Evolutionary conservation across 345 rosid genomes (phyloP).

Genomic region (Geranium brycei): DNA sequence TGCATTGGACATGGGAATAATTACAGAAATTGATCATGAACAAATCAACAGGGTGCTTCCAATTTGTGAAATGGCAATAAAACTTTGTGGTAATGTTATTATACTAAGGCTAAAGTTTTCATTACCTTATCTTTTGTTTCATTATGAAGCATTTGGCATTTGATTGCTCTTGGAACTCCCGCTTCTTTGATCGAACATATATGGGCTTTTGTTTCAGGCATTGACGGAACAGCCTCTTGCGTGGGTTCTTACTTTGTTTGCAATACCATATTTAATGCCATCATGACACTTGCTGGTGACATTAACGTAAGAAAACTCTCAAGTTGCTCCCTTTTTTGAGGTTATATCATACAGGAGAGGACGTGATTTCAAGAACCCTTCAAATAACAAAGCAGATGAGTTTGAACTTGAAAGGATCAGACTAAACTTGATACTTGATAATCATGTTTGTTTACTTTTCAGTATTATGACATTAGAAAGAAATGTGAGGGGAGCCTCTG

Average conservation of each 20-base stretch:
- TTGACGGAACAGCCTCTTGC: constrained; percentile 89
- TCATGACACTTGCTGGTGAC: constrained; percentile 47
- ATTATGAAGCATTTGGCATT: background rate
- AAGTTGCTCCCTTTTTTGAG: background rate
- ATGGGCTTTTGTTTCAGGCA: constrained; percentile 43
- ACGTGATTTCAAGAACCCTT: background rate
- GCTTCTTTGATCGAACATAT: constrained; percentile 5
- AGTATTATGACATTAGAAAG: constrained; percentile 93
- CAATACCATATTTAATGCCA: constrained; percentile 63
- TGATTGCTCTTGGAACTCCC: background rate
- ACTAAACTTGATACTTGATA: background rate
- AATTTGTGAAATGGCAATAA: constrained; percentile 66
- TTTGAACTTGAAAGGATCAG: background rate
- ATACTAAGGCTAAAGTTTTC: background rate
- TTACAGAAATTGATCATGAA: constrained; percentile 37
- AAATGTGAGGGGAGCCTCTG: constrained; percentile 79
- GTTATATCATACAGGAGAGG: no score
- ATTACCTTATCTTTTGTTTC: background rate
- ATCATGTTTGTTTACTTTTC: constrained; percentile 14
- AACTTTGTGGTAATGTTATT: constrained; percentile 66
- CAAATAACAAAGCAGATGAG: background rate
- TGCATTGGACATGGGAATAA: constrained; percentile 81
- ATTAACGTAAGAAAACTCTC: constrained; percentile 47
- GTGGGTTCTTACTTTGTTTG: constrained; percentile 89
- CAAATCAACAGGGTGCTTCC: constrained; percentile 73